Percentiles rank a stretch among this genome's conserved stretches.
phyloP scores from a whole-genome alignment of 2,329 filamentous ascomycete species.

The Orbilia quercus region DNA sequence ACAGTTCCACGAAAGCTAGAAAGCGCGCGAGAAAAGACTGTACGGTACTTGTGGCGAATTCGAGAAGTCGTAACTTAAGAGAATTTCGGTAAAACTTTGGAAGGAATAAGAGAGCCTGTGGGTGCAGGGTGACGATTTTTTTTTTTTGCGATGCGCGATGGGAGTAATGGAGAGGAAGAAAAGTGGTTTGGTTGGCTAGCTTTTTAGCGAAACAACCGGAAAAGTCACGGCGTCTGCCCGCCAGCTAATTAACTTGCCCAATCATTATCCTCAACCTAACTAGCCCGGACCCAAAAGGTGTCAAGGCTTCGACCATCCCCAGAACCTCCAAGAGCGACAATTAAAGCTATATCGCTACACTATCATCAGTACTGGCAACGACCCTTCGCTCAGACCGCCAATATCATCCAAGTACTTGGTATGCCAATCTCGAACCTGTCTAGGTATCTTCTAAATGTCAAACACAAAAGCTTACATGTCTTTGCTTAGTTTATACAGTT shows the following conservation, averaged over 20 bases:
- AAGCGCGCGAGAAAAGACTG: not conserved
- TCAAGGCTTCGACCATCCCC: slow-evolving; percentile 21
- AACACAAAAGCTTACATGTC: too few relatives aligned
- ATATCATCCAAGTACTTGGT: too few relatives aligned
- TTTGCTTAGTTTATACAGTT: too few relatives aligned
- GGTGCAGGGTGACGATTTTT: not conserved
- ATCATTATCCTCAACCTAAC: too few relatives aligned
- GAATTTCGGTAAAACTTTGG: not conserved
- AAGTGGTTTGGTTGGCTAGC: not conserved
- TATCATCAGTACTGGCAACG: not conserved
- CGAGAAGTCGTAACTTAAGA: too few relatives aligned
- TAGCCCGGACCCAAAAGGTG: slow-evolving; percentile 7
- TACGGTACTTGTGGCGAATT: too few relatives aligned
- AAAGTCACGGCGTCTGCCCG: too few relatives aligned
- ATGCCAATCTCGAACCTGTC: too few relatives aligned
- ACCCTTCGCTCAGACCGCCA: too few relatives aligned
- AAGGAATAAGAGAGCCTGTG: not conserved
- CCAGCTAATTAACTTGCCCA: too few relatives aligned
- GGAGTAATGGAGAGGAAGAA: slow-evolving; percentile 9
- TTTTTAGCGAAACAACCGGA: slow-evolving; percentile 11
- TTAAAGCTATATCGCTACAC: not conserved
- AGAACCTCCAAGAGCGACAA: not conserved
- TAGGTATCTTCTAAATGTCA: too few relatives aligned
- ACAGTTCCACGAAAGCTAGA: not conserved
- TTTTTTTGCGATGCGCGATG: slow-evolving; percentile 8